Conservation (phyloP, 2,329 filamentous ascomycete genomes). For the Cercospora citrullina region DNA sequence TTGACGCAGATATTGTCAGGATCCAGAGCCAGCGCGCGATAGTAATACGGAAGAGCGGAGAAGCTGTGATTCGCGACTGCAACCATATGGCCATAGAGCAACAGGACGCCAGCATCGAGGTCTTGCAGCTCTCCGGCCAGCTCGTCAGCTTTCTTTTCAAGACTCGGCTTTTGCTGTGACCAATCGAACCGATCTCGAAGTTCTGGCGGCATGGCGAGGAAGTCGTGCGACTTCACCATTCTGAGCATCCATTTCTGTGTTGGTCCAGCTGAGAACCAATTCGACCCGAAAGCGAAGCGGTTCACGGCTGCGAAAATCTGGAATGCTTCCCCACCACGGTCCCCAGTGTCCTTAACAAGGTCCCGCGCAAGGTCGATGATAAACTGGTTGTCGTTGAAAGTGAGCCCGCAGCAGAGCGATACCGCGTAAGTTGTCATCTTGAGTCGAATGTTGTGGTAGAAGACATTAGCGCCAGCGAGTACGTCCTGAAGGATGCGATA, state of each 20-base stretch:
- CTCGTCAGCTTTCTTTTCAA: constrained; percentile 37
- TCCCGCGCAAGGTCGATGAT: constrained; percentile 74
- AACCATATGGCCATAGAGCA: constrained; percentile 79
- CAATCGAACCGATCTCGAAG: constrained; percentile 48
- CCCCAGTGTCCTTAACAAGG: constrained; percentile 72
- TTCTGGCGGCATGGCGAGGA: constrained; percentile 57
- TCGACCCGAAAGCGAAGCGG: constrained; percentile 69
- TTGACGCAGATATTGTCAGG: constrained; percentile 76
- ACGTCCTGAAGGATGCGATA: constrained; percentile 80
- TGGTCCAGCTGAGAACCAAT: constrained; percentile 76
- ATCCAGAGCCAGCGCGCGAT: constrained; percentile 65
- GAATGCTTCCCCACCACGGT: constrained; percentile 75
- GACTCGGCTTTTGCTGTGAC: constrained; percentile 42
- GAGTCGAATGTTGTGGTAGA: constrained; percentile 57
- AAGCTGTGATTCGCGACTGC: constrained; percentile 81
- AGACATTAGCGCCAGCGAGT: constrained; percentile 74
- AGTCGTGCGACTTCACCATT: constrained; percentile 88
- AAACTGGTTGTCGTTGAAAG: constrained; percentile 74
- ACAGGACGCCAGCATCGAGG: constrained; percentile 77
- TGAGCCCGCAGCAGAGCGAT: constrained; percentile 68
- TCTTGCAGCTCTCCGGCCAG: constrained; percentile 22
- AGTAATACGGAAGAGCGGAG: constrained; percentile 84
- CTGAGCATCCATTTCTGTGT: constrained; percentile 89
- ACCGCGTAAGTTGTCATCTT: constrained; percentile 34
- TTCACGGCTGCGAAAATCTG: constrained; percentile 80